Evolutionary conservation across 345 rosid species (phyloP).

Genomic region (Adansonia digitata): DNA sequence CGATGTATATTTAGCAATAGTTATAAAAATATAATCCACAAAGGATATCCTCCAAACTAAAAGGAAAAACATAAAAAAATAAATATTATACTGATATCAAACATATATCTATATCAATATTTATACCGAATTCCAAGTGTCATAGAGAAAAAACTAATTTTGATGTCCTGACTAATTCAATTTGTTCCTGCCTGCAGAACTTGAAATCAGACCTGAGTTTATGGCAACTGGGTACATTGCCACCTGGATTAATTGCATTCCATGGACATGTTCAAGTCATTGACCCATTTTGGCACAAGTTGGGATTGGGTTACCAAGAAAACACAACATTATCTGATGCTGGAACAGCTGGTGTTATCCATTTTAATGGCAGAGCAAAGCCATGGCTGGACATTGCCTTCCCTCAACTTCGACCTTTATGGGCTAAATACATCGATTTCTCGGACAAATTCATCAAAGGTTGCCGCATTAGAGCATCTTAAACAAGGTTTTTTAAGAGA

Average conservation of each 20-base stretch:
- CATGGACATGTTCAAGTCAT: constrained; percentile 77
- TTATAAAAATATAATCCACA: no score
- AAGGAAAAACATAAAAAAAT: no score
- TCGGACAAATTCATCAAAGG: constrained; percentile 83
- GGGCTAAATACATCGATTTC: constrained; percentile 81
- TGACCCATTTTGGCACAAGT: constrained; percentile 98
- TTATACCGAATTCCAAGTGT: no score
- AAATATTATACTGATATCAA: no score
- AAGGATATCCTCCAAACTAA: no score
- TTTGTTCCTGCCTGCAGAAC: constrained; percentile 51
- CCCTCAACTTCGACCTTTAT: constrained; percentile 70
- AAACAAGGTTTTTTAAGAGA: constrained; percentile 22
- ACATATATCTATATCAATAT: no score
- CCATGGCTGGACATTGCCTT: constrained; percentile 98
- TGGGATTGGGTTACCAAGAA: constrained; percentile 92
- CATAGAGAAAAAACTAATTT: no score
- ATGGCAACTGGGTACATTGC: constrained; percentile 95
- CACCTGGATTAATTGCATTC: constrained; percentile 94
- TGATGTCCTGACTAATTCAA: neutral
- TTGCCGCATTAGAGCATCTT: constrained; percentile 65
- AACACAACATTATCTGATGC: constrained; percentile 58
- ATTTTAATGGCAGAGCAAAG: constrained; percentile 96
- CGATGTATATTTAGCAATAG: no score
- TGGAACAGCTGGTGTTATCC: constrained; percentile 76
- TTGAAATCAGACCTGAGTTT: constrained; percentile 88